Evolutionary conservation across 2,329 filamentous ascomycete genomes (phyloP).

Genomic region (Pseudopyricularia cyperi): DNA sequence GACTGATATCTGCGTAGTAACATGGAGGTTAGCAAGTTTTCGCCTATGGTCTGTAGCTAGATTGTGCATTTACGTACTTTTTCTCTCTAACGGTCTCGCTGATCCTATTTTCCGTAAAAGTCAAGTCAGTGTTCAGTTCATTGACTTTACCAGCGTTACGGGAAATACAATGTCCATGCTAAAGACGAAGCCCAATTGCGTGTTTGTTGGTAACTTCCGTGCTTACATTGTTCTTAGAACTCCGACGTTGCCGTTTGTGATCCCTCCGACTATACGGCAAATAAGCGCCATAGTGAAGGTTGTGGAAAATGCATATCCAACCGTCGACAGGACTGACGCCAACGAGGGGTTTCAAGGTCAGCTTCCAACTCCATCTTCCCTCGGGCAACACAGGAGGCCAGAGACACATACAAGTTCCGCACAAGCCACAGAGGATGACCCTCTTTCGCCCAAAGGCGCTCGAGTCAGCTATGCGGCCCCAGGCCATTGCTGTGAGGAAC

Average conservation of each 20-base stretch:
- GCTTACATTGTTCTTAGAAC: constrained; percentile 58
- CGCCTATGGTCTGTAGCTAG: background rate
- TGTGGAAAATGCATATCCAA: constrained; percentile 60
- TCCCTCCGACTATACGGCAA: constrained; percentile 52
- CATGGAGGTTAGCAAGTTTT: background rate
- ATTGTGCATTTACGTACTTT: constrained; percentile 15
- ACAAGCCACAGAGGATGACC: constrained; percentile 63
- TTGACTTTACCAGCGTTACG: background rate
- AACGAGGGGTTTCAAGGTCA: background rate
- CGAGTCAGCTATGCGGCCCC: constrained; percentile 59
- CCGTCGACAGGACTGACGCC: constrained; percentile 34
- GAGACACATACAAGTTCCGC: constrained; percentile 40
- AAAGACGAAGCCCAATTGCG: background rate
- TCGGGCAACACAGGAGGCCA: background rate
- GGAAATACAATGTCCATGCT: background rate
- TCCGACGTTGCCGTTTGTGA: constrained; percentile 61
- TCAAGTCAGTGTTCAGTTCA: background rate
- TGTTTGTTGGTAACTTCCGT: background rate
- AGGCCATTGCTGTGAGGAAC: constrained; percentile 70
- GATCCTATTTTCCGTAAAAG: constrained; percentile 17
- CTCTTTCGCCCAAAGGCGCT: constrained; percentile 58
- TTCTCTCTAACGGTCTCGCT: constrained; percentile 29
- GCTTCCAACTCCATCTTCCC: background rate
- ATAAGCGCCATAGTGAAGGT: constrained; percentile 48
- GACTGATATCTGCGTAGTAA: constrained; percentile 21